Evolutionary conservation across 345 rosid species (phyloP).

Genomic region (Jatropha curcas): DNA sequence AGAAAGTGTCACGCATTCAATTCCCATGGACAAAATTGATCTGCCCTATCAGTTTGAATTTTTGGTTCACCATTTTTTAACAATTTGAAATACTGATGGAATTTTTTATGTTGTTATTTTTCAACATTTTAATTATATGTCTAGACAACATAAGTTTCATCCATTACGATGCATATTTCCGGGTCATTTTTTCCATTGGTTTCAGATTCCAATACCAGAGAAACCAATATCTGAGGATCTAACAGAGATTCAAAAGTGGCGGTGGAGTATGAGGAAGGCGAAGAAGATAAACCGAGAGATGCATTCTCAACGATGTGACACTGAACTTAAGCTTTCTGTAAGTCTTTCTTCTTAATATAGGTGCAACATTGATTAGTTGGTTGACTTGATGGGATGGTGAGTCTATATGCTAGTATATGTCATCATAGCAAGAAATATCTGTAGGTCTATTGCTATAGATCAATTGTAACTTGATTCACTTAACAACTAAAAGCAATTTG

Average conservation of each 20-base stretch:
- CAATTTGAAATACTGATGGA: neutral
- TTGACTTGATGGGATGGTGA: neutral
- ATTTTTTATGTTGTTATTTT: neutral
- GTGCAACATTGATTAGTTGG: conserved; percentile 1
- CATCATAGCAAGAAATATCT: neutral
- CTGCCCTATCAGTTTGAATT: neutral
- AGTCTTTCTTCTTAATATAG: conserved; percentile 1
- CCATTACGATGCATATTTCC: neutral
- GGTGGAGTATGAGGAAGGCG: conserved; percentile 30
- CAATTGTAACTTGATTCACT: conserved; percentile 8
- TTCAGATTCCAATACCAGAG: conserved; percentile 35
- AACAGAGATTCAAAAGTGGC: conserved; percentile 29
- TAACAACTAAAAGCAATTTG: neutral
- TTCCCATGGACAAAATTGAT: conserved; percentile 2
- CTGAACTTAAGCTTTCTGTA: conserved; percentile 41
- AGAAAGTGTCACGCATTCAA: neutral
- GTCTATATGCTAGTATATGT: neutral
- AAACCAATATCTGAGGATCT: conserved; percentile 30
- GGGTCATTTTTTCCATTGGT: neutral
- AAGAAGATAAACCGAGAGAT: conserved; percentile 35
- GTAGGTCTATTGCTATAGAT: neutral
- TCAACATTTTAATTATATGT: neutral
- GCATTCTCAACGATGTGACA: conserved; percentile 36
- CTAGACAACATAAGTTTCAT: neutral
- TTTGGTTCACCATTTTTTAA: neutral